Conservation (phyloP, 352 stramenopile species). For the Globisporangium orthogonon region DNA sequence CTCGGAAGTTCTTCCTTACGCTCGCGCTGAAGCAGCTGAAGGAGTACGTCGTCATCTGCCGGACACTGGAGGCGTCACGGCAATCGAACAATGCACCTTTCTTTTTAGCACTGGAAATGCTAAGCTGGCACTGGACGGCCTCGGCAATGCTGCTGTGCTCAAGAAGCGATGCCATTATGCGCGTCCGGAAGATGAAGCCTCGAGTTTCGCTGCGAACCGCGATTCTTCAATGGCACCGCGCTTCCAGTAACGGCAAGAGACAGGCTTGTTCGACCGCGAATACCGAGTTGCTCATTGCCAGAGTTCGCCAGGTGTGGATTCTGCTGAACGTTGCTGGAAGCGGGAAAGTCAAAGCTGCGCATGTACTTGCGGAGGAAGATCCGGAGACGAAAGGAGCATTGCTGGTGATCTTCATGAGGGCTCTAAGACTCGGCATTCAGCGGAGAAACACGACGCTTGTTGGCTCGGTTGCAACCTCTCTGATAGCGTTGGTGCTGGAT, state of each 20-base stretch:
- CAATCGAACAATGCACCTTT: not conserved
- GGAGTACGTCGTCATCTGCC: constrained; percentile 12
- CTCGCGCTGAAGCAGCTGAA: constrained; percentile 7
- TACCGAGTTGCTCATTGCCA: constrained; percentile 16
- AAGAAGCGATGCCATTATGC: constrained; percentile 24
- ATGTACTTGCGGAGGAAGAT: not conserved
- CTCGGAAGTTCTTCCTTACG: constrained; percentile 1
- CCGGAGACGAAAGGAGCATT: constrained; percentile 5
- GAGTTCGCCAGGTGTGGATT: constrained; percentile 29
- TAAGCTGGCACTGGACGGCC: constrained; percentile 65
- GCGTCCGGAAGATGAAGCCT: constrained; percentile 19
- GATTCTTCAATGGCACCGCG: constrained; percentile 3
- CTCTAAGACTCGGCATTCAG: not conserved
- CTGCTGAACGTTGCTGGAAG: constrained; percentile 20
- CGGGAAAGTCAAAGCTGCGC: not conserved
- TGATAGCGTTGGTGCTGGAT: not conserved
- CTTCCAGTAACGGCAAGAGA: not conserved
- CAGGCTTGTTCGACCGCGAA: not conserved
- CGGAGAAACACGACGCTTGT: not conserved
- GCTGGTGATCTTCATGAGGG: constrained; percentile 17
- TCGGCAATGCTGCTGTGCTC: constrained; percentile 40
- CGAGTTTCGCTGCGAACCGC: constrained; percentile 7
- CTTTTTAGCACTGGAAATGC: constrained; percentile 16
- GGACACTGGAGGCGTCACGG: not conserved
- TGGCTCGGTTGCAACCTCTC: not conserved